Percentiles rank a stretch among this genome's conserved stretches.
Evolutionary conservation across 768 basidiomycete species (phyloP).

Genomic region (Candolleomyces eurysporus): DNA sequence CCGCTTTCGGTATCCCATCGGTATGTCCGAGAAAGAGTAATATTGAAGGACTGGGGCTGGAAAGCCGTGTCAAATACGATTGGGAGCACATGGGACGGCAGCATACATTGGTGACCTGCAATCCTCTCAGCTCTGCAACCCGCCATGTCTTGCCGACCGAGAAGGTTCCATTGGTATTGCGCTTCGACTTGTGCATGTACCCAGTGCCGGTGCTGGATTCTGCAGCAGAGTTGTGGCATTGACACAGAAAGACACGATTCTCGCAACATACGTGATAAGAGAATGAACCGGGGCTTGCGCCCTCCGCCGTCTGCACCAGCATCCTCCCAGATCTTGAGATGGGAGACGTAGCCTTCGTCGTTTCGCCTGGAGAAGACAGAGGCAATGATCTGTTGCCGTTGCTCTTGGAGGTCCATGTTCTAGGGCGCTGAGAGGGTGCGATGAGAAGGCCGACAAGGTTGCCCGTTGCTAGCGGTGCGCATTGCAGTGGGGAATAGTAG

Average conservation of each 20-base stretch:
- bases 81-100: neutral
- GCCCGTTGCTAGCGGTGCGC: neutral
- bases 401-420: slow-evolving; percentile 37
- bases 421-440: neutral
- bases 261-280: slow-evolving; percentile 76
- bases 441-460: slow-evolving; percentile 14
- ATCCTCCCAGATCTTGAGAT: slow-evolving; percentile 95
- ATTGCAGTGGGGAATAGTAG: neutral
- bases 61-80: neutral
- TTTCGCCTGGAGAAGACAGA: slow-evolving; percentile 81
- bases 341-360: slow-evolving; percentile 82
- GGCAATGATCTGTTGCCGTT: slow-evolving; percentile 69
- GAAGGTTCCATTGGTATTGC: slow-evolving; percentile 91
- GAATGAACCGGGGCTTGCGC: slow-evolving; percentile 85
- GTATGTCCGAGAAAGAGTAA: slow-evolving; percentile 89
- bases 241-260: neutral
- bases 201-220: slow-evolving; percentile 62
- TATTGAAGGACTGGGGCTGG: slow-evolving; percentile 67
- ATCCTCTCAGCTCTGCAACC: slow-evolving; percentile 72
- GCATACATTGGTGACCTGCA: slow-evolving; percentile 76
- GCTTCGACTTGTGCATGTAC: slow-evolving; percentile 93
- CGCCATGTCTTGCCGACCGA: slow-evolving; percentile 98
- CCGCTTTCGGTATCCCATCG: slow-evolving; percentile 82
- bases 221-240: slow-evolving; percentile 23
- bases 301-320: slow-evolving; percentile 62